Evolutionary conservation across 768 basidiomycete species (phyloP), one percentile per base, ranked within the genome.

Genomic region (Lanmaoa pseudosensibilis): DNA sequence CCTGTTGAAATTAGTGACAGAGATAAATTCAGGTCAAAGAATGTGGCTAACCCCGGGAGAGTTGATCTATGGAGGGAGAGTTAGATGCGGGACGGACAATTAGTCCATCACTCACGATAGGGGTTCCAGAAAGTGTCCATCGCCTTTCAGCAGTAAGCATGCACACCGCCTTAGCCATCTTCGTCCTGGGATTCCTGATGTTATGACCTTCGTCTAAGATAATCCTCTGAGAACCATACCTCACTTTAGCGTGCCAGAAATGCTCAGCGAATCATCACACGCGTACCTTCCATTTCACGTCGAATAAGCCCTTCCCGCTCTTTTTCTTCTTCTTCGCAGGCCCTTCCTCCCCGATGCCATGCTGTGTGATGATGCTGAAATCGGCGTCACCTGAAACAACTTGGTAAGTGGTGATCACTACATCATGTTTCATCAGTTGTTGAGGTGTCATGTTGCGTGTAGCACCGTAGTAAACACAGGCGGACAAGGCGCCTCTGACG

Each of bases 131-230:
- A 50, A 92, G 74, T 5, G 84, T 81, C 91, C 91, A 93, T 45
- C 91, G 86, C 57, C 87, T 82, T 61, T 93, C 81, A 0, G 87
- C 88, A 18, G 73, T 72, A 23, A 93, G 74, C 18, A 70, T 82
- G 55, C 78, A 84, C 2, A 86, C 83, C 0, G 89, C 86, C 62
- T 79, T 77, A 10, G 90, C 80, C 82, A 90, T 91, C 75, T 94
- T 92, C 0, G 94, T 92, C 69, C 80, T 88, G 3, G 90, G 83
- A 68, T 96, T 97, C 50, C 92, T 84, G 59, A 97, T 87, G 25
- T 68, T 85, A 66, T 97, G 94, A 0, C 92, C 94, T 73, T 97
- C 94, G 61, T 97, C 94, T 5, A 95, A 75, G 21, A 96, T 83
- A 40, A 95, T 69, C 55, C 94, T 78, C 86, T 90, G 55, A 18